phyloP scores from a whole-genome alignment of 148 eudicot genomes.

The Drosera capensis region DNA sequence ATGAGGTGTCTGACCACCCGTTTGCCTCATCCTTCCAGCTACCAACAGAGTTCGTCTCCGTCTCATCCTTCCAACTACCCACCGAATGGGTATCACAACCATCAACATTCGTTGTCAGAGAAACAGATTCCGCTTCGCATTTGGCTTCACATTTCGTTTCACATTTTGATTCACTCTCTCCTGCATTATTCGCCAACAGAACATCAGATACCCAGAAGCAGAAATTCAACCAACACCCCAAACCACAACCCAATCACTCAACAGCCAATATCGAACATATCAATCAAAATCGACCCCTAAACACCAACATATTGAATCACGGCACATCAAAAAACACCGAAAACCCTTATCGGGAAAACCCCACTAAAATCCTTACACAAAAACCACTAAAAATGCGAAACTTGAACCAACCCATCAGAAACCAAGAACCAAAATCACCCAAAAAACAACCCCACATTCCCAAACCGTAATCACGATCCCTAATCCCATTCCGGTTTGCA shows the following conservation, averaged over 20 bases:
- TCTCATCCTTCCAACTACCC: conserved; percentile 45
- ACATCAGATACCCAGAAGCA: background rate
- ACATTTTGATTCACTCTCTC: conserved; percentile 14
- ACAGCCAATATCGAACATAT: too few relatives aligned
- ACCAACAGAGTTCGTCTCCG: conserved; percentile 28
- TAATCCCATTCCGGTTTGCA: too few relatives aligned
- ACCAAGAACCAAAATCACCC: conserved; percentile 14
- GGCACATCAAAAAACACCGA: too few relatives aligned
- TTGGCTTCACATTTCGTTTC: conserved; percentile 9
- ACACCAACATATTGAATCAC: too few relatives aligned
- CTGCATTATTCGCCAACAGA: background rate
- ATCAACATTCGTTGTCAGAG: conserved; percentile 8
- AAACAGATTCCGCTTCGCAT: conserved; percentile 7
- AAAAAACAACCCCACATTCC: conserved; percentile 1
- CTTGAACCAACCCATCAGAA: background rate
- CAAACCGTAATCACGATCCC: background rate
- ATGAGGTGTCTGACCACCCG: conserved; percentile 16
- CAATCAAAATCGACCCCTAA: too few relatives aligned
- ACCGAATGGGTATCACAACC: conserved; percentile 33
- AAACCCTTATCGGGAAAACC: too few relatives aligned
- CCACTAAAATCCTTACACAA: too few relatives aligned
- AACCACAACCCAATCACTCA: too few relatives aligned
- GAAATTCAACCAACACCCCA: background rate
- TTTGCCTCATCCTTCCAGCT: conserved; percentile 45
- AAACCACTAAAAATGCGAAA: too few relatives aligned